Conservation (phyloP, 306 rosid genomes). For the Crotalaria pallida region DNA sequence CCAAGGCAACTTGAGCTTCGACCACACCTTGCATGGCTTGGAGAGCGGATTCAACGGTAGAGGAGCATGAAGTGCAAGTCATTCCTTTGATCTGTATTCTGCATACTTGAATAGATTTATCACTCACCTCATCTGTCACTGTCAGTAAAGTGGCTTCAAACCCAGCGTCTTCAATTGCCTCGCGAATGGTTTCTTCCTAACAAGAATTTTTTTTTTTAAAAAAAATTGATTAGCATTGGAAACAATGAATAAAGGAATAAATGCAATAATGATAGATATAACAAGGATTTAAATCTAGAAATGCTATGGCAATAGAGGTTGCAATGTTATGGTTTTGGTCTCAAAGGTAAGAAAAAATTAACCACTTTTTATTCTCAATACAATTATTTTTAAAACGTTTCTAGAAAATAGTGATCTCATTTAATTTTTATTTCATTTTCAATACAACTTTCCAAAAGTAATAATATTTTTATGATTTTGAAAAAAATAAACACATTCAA, state of each 20-base stretch:
- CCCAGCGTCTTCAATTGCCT: conserved; percentile 69
- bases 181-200: conserved; percentile 62
- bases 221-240: not conserved
- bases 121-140: conserved; percentile 25
- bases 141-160: conserved; percentile 53
- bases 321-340: too few relatives aligned
- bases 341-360: too few relatives aligned
- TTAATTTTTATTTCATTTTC: too few relatives aligned
- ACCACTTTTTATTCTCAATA: too few relatives aligned
- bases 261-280: not conserved
- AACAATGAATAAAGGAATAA: not conserved
- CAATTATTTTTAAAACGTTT: too few relatives aligned
- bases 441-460: too few relatives aligned
- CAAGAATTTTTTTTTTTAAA: too few relatives aligned
- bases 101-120: conserved; percentile 48
- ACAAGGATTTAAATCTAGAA: too few relatives aligned
- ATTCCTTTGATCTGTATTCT: conserved; percentile 63
- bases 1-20: conserved; percentile 60
- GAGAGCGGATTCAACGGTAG: conserved; percentile 61
- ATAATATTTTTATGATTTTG: too few relatives aligned
- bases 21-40: conserved; percentile 47
- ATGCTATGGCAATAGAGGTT: too few relatives aligned
- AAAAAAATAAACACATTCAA: too few relatives aligned
- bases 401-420: too few relatives aligned
- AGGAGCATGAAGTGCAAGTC: conserved; percentile 83